Evolutionary conservation across 1,284 basidiomycete species (phyloP).

Genomic region (Psilocybe mexicana): DNA sequence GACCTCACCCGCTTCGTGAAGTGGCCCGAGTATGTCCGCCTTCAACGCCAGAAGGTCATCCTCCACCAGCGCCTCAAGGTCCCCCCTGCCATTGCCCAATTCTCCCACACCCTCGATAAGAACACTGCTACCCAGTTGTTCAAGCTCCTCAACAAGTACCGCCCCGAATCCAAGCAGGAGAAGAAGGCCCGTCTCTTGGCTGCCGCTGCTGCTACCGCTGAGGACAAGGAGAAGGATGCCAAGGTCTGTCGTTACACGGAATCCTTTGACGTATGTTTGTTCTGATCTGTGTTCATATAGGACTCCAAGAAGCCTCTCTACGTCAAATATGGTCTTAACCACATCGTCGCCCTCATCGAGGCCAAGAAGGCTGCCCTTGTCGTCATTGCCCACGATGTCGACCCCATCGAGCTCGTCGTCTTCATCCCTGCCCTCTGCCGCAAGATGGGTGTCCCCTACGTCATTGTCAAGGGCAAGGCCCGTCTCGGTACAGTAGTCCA

Average conservation of each 20-base stretch:
- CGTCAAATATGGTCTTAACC: conserved; percentile 98
- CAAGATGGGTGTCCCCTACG: conserved; percentile 99
- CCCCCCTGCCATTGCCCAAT: conserved; percentile 97
- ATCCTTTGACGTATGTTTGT: conserved; percentile 4
- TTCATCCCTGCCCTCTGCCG: conserved; percentile 98
- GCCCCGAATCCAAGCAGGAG: conserved; percentile 94
- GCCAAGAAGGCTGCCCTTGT: conserved; percentile 98
- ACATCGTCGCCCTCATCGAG: conserved; percentile 92
- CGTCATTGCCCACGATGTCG: conserved; percentile 97
- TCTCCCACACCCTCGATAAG: conserved; percentile 98
- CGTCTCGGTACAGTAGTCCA: conserved; percentile 96
- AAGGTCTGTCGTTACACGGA: conserved; percentile 44
- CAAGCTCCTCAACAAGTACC: conserved; percentile 97
- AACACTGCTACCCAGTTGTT: conserved; percentile 99
- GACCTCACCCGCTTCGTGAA: conserved; percentile 99
- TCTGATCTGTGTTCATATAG: conserved; percentile 33
- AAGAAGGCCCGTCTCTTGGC: conserved; percentile 93
- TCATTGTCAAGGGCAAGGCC: conserved; percentile 98
- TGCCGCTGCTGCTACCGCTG: conserved; percentile 75
- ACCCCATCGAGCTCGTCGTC: conserved; percentile 98
- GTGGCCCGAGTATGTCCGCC: conserved; percentile 98
- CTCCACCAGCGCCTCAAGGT: conserved; percentile 98
- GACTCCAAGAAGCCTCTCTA: conserved; percentile 92
- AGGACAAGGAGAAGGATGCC: conserved; percentile 73
- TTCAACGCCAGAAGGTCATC: conserved; percentile 99